phyloP scores from a whole-genome alignment of 1,284 basidiomycete genomes.

The Kalmanozyma brasiliensis region DNA sequence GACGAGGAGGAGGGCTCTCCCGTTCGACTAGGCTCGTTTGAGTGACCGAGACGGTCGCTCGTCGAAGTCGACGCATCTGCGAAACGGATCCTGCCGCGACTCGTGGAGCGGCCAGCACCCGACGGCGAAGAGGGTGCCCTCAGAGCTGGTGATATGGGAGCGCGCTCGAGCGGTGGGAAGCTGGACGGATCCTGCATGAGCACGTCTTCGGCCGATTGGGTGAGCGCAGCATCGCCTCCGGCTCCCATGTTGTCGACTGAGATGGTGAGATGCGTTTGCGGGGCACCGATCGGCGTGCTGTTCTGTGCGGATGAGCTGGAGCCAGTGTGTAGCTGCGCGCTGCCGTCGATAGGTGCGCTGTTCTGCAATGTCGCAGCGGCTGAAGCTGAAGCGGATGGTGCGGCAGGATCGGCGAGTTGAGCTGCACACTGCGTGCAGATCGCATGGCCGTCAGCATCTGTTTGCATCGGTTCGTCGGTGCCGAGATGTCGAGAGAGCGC shows the following conservation, averaged over 20 bases:
- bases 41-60: neutral
- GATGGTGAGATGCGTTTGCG: conserved; percentile 36
- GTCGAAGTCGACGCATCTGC: conserved; percentile 3
- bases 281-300: neutral
- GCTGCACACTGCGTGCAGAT: conserved; percentile 39
- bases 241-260: conserved; percentile 55
- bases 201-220: conserved; percentile 19
- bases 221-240: conserved; percentile 37
- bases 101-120: conserved; percentile 16
- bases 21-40: neutral
- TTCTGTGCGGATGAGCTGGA: neutral
- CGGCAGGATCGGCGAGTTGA: conserved; percentile 9
- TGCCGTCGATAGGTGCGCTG: neutral
- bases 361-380: neutral
- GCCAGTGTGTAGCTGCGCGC: neutral
- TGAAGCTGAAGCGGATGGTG: neutral
- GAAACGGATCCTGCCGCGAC: conserved; percentile 39
- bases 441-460: conserved; percentile 35
- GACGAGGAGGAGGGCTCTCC: conserved; percentile 6
- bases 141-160: conserved; percentile 30
- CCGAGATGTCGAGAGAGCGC: conserved; percentile 42
- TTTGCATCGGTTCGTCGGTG: conserved; percentile 17
- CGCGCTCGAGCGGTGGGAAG: conserved; percentile 43
- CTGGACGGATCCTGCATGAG: conserved; percentile 37
- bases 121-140: conserved; percentile 26